phyloP scores from a whole-genome alignment of 441 rosid species.

The Bruguiera hainesii region DNA sequence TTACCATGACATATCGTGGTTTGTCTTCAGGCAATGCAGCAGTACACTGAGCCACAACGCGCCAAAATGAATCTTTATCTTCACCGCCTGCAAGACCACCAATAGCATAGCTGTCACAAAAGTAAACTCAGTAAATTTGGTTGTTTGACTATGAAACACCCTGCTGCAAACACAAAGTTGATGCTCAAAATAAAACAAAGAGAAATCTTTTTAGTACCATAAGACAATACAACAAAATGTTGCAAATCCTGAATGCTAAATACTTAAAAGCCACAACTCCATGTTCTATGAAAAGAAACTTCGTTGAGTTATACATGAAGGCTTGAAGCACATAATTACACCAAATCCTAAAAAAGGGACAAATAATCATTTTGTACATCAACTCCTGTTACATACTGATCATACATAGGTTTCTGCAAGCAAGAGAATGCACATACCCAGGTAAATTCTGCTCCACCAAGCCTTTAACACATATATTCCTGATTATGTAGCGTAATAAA shows the following conservation, averaged over 20 bases:
- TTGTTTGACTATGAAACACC: constrained; percentile 13
- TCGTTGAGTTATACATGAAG: background rate
- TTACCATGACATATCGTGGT: constrained; percentile 83
- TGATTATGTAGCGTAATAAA: constrained; percentile 25
- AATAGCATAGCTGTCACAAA: constrained; percentile 71
- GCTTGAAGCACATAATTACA: background rate
- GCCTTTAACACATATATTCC: constrained; percentile 68
- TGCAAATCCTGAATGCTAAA: too few species aligned
- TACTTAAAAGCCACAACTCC: background rate
- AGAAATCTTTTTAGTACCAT: background rate
- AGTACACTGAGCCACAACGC: constrained; percentile 84
- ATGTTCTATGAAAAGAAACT: background rate
- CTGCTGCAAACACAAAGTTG: background rate
- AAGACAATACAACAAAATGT: background rate
- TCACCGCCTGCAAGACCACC: constrained; percentile 89
- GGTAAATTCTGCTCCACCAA: constrained; percentile 75
- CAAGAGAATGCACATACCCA: constrained; percentile 41
- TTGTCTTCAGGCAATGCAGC: constrained; percentile 73
- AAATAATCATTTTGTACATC: too few species aligned
- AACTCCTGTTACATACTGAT: too few species aligned
- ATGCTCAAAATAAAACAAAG: background rate
- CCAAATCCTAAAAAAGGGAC: too few species aligned
- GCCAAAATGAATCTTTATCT: constrained; percentile 90
- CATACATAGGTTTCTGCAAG: too few species aligned
- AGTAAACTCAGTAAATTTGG: constrained; percentile 29